These are phyloP conservation scores for Otatea glauca DNA, from an alignment of 176 grass and related monocot species.

Conservation along the genomic window DNA sequence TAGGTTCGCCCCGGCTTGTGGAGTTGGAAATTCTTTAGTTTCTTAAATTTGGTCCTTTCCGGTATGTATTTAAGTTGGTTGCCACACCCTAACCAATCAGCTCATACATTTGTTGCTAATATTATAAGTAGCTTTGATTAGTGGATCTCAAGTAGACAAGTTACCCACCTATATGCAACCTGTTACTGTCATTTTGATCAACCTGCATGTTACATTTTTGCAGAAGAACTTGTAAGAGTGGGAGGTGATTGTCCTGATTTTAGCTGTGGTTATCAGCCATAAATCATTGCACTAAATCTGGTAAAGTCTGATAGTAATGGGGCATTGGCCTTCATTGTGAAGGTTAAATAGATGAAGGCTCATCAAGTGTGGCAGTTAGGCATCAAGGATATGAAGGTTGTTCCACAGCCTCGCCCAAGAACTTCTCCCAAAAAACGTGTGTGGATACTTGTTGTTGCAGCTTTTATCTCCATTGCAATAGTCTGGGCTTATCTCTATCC, in stretches of 20 bases:
- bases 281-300: not conserved
- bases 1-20: not conserved
- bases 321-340: not conserved
- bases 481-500: conserved; percentile 77
- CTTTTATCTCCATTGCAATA: conserved; percentile 59
- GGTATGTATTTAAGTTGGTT: not conserved
- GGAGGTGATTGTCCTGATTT: not conserved
- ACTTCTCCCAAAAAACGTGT: conserved; percentile 41
- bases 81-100: not conserved
- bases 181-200: conserved; percentile 19
- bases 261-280: not conserved
- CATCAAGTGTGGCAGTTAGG: conserved; percentile 57
- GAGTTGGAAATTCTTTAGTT: not conserved
- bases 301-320: conserved; percentile 1
- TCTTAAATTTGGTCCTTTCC: not conserved
- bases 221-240: not conserved
- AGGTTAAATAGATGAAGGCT: conserved; percentile 59
- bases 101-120: not conserved
- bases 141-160: not conserved
- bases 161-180: not conserved
- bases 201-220: conserved; percentile 1
- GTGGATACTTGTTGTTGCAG: conserved; percentile 60
- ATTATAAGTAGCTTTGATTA: not conserved
- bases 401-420: conserved; percentile 44
- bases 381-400: conserved; percentile 50